Evolutionary conservation across 257 asterid genomes (phyloP), one percentile per base, ranked within the genome.

Genomic region (Pogostemon cablin): DNA sequence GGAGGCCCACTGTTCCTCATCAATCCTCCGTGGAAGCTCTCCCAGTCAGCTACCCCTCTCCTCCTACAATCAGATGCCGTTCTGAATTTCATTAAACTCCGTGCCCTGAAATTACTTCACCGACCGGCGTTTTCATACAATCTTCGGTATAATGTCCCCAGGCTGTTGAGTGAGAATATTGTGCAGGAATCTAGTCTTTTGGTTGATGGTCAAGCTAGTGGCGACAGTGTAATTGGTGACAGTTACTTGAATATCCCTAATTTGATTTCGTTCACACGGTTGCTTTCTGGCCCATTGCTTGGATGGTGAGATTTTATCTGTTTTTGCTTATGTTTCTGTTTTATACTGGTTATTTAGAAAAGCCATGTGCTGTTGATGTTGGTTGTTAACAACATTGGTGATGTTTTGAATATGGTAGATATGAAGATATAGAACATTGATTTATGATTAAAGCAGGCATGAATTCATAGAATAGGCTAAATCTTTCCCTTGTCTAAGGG

Each of bases 231-330:
- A 57, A 75, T 85, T 61, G 69, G 74, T 17, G 78, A 82, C 7
- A 84, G 86, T 75, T 87, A 78, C 82, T 71, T 91, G 76, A 93
- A 93, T 68, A 69, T 86, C 41, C 98, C 99, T 0, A 93, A 93
- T 78, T 89, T 77, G 40, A 86, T 93, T 41, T 93, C 98, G 5
- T 78, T 93, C 74, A 68, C 84, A 38, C 83, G 99, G 75, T 59
- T 93, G 90, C 87, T 89, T 9, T 89, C 96, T 11, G 99, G 99
- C 40, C 97, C 99, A 37, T 54, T 91, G 78, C 86, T 93, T 43
- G 96, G 91, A 74, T 93, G 99, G 99, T 93, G 77, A 54, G 79
- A 17, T 63, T 65, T 20, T 8, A 37, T 62, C 50, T 5, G 62
- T 7, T 41, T 61, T 3, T 12, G 3, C 62, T 66, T 17, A 1